These are phyloP conservation scores for Nannizzia gypsea DNA, from an alignment of 2,329 filamentous ascomycete species.

Conservation along the genomic window DNA sequence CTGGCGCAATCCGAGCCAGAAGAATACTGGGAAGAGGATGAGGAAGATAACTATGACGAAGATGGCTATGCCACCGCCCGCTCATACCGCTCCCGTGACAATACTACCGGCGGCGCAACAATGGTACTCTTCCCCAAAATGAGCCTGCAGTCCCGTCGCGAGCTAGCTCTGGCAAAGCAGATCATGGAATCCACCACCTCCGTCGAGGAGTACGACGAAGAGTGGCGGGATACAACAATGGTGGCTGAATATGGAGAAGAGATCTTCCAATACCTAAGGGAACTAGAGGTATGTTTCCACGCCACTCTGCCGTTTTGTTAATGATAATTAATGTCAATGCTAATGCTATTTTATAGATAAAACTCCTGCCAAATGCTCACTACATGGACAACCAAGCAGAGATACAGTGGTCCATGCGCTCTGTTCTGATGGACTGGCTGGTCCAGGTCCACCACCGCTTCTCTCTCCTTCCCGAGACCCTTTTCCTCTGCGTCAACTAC, in stretches of 20 bases:
- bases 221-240: conserved; percentile 91
- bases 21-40: conserved; percentile 65
- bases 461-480: conserved; percentile 77
- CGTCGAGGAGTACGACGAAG: conserved; percentile 69
- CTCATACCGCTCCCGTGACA: conserved; percentile 66
- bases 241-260: conserved; percentile 93
- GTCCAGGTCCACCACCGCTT: conserved; percentile 93
- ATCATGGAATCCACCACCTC: conserved; percentile 56
- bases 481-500: conserved; percentile 92
- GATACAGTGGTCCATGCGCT: conserved; percentile 97
- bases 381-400: conserved; percentile 98
- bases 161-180: conserved; percentile 56
- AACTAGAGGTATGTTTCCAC: conserved; percentile 64
- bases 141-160: conserved; percentile 55
- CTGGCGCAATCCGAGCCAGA: conserved; percentile 5
- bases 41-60: conserved; percentile 56
- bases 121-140: conserved; percentile 61
- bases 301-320: neutral
- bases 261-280: conserved; percentile 84
- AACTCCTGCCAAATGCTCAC: conserved; percentile 73
- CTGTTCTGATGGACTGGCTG: conserved; percentile 94
- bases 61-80: conserved; percentile 63
- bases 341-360: conserved; percentile 40
- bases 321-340: neutral
- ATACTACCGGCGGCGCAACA: conserved; percentile 54